Base-by-base conservation (phyloP, 192 early-diverging fungal genomes). In the Phlyctochytrium arcticum region DNA sequence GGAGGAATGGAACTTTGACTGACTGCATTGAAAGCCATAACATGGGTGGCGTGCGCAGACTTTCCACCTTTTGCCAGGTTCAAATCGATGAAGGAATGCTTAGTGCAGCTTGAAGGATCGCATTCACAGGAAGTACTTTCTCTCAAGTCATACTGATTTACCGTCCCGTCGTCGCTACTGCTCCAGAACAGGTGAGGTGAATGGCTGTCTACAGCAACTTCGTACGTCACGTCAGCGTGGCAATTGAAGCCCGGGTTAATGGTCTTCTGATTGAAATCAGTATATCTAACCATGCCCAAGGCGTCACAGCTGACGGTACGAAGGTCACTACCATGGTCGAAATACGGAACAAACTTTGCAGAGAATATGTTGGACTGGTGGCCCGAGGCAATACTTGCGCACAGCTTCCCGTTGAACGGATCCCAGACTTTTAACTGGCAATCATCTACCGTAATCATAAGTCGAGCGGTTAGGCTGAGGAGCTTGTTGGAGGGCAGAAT, bases 301-400 rank as follows among this genome's bases (percentile, higher is more conserved):
- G 79, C 83, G 0, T 88, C 83, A 49, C 85, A 88, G 2, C 85
- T 83, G 21, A 89, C 65, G 24, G 89, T 74, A 10, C 78, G 53
- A 4, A 74, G 63, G 30, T 87, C 86, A 23, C 15, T 12, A 44
- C 39, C 39, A 12, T 19, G 21, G 15, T 76, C 80, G 32, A 85
- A 85, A 3, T 66, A 44, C 0, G 84, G 81, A 74, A 92, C 66
- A 34, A 86, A 80, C 60, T 85, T 85, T 17, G 89, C 84, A 64
- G 87, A 86, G 72, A 92, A 92, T 6, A 92, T 84, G 27, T 90
- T 89, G 46, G 82, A 79, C 12, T 59, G 48, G 70, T 91, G 89
- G 26, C 89, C 88, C 19, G 80, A 78, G 8, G 34, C 35, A 26
- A 73, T 84, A 21, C 80, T 78, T 36, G 82, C 67, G 31, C 85